Conservation (phyloP, 371 early-diverging fungal genomes). For the Rhizopus stolonifer region DNA sequence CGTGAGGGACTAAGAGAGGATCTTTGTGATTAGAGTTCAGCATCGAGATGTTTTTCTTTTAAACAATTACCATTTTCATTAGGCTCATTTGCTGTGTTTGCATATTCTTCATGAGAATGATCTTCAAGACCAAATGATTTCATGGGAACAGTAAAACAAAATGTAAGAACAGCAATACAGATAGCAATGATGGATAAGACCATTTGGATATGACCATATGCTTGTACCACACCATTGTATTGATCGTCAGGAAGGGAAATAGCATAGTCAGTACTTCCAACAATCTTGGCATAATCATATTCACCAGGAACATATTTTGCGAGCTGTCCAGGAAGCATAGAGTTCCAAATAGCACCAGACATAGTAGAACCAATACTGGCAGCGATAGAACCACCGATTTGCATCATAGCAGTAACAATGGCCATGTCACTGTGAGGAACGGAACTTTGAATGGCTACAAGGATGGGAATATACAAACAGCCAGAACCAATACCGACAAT, state of each 20-base stretch:
- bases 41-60: background rate
- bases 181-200: constrained; percentile 32
- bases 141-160: constrained; percentile 39
- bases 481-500: constrained; percentile 44
- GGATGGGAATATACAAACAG: constrained; percentile 27
- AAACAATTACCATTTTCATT: background rate
- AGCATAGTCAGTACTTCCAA: constrained; percentile 25
- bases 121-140: constrained; percentile 38
- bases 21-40: background rate
- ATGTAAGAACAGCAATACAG: constrained; percentile 28
- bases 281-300: constrained; percentile 28
- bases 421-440: constrained; percentile 40
- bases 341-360: constrained; percentile 42
- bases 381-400: constrained; percentile 38
- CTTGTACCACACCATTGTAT: constrained; percentile 27
- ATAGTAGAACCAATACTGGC: constrained; percentile 41
- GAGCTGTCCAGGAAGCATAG: constrained; percentile 34
- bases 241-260: constrained; percentile 28
- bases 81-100: background rate
- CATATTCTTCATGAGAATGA: background rate
- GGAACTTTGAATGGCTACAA: constrained; percentile 41
- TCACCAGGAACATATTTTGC: constrained; percentile 40
- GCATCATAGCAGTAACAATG: constrained; percentile 38
- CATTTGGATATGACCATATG: constrained; percentile 36
- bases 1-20: background rate